Evolutionary conservation across 148 eudicot species (phyloP), one percentile per base, ranked within the genome.

Genomic region (Camellia lanceoleosa): DNA sequence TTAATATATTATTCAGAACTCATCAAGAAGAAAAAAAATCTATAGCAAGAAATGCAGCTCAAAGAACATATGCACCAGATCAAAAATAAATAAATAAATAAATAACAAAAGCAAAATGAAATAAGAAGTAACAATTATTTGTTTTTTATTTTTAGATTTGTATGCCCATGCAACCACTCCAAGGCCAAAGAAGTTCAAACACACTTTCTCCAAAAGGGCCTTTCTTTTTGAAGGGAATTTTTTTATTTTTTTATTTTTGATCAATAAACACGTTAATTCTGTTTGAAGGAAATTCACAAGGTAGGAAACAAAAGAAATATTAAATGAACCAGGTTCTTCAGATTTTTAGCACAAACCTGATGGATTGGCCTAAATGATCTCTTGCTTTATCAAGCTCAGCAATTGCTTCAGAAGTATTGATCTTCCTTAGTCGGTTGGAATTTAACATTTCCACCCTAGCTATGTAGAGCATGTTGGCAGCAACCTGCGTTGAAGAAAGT

Each of bases 391-490:
- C 89, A 87, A 91, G 88, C 83, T 90, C 92, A 68, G 80, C 71
- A 73, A 77, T 79, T 55, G 91, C 90, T 82, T 90, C 84, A 60
- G 94, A 82, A 67, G 66, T 46, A 82, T 84, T 80, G 3, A 67
- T 75, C 84, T 85, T 86, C 72, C 75, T 85, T 74, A 84, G 78
- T 49, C 79, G 83, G 79, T 82, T 80, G 4, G 80, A 79, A 55
- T 83, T 86, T 65, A 88, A 86, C 82, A 87, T 85, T 87, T 86
- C 79, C 83, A 95, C 85, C 79, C 89, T 81, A 81, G 91, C 98
- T 74, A 95, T 83, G 82, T 89, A 70, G 68, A 93, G 89, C 89
- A 89, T 83, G 85, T 95, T 93, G n/a, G 91, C 89, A 56, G 93
- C 90, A 80, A 87, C 86, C 98, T 95, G 86, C 59, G 80, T 60